Evolutionary conservation across 2,329 filamentous ascomycete species (phyloP), one percentile per base, ranked within the genome.

Genomic region (Anisogramma anomala): DNA sequence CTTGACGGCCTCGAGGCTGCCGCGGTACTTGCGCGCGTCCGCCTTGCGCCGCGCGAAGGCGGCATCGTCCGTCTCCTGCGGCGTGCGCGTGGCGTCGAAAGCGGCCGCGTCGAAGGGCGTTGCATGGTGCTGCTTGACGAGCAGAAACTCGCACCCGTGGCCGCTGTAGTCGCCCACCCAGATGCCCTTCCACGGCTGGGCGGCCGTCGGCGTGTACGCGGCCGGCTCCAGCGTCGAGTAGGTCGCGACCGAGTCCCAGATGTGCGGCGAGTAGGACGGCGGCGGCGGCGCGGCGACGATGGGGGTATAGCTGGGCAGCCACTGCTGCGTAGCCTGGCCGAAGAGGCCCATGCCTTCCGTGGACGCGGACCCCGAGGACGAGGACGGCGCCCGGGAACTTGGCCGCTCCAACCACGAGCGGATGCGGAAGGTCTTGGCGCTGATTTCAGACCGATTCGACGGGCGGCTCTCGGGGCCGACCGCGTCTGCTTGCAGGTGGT

Each of bases 111-210:
- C 58, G 1, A 62, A 57, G 3, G 52, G 53, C 1, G 56, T 52
- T 30, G 63, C 59, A 37, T 82, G 78, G 0, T 78, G 77, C 54
- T 98, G 91, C 50, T 86, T 68, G 33, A 96, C 66, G 10, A 93
- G 66, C 4, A 96, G 55, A 42, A 95, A 94, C 58, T 96, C 89
- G 57, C 82, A 88, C 1, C 88, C 87, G 52, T 96, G 88, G 0
- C 76, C 78, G 19, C 78, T 82, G 54, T 94, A 95, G 57, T 95
- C 88, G 1, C 88, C 88, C 13, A 87, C 82, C 83, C 85, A 96
- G 22, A 98, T 85, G 0, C 89, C 89, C 48, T 86, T 78, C 67
- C 80, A 95, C 0, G 87, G 88, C 56, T 87, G 89, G 41, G 79
- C 69, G 8, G 64, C 58, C 0, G 87, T 94, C 0, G 89, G 86